Base-by-base conservation (phyloP, 129 eudicot species). In the Erigeron canadensis region DNA sequence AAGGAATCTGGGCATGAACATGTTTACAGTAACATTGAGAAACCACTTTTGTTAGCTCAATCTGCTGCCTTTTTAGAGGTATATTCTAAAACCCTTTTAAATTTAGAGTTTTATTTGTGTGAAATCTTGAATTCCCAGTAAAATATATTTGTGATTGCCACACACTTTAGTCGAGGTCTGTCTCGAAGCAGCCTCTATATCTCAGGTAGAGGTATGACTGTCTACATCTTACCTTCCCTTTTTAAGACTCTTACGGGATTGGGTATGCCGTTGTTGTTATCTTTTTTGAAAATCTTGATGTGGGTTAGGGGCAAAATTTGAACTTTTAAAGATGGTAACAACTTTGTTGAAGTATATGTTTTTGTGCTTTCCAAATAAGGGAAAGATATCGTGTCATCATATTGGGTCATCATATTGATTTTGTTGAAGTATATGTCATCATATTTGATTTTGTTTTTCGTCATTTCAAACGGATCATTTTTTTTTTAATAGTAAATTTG, bases 11-110 rank as follows among this genome's bases (percentile, higher is more conserved):
- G 97, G 13, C 78, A 84, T 65, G 84, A 90, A 59, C 81, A 86
- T 68, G 96, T 94, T 39, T 94, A 94, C 85, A 86, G 81, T 66
- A 94, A 86, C 41, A 84, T 94, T 22, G 87, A 90, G 67, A 87
- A 81, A 65, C 97, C 99, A 56, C 91, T 94, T 47, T 75, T 82
- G 22, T 85, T 82, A 55, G 97, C 99, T 66, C 99, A 94, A 78
- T 84, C 99, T 38, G 99, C 97, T 73, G 99, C 99, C 76, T 61
- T 90, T 70, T 68, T 94, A 76, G 99, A 94, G 96, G 96, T 88
- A 71, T 23, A 5, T 10, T 22, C 10, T 10, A 16, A 70, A 48
- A 70, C 77, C 72, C 81, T 70, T 56, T 7, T 60, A 12, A 44
- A 59, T 38, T 23, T 10, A 5, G 28, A 23, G 44, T 9, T 65